phyloP scores from a whole-genome alignment of 108 stramenopile species.

The Cafeteria roenbergensis region DNA sequence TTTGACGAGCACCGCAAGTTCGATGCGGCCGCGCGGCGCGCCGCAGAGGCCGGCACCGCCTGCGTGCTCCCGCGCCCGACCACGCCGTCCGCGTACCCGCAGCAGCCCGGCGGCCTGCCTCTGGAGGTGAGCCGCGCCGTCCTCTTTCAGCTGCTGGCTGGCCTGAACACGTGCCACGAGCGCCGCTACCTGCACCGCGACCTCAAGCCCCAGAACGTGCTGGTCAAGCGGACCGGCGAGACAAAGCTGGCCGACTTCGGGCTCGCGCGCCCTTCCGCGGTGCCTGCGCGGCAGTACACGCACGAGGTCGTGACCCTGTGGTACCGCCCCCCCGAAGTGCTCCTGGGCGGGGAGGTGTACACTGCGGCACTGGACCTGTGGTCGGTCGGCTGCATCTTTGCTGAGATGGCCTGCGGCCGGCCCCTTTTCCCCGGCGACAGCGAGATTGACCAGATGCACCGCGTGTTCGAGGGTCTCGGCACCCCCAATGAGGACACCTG shows the following conservation, averaged over 20 bases:
- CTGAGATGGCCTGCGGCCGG: conserved; percentile 86
- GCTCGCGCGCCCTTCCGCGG: conserved; percentile 66
- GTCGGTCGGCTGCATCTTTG: conserved; percentile 88
- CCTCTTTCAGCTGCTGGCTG: conserved; percentile 65
- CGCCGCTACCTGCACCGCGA: conserved; percentile 87
- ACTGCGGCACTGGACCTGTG: conserved; percentile 83
- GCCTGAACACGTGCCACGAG: conserved; percentile 84
- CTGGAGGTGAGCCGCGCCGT: conserved; percentile 32
- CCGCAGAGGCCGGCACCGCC: neutral
- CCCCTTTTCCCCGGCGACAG: conserved; percentile 91
- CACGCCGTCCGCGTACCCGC: conserved; percentile 5
- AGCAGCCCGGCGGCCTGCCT: neutral
- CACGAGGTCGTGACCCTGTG: conserved; percentile 95
- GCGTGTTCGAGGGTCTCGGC: conserved; percentile 85
- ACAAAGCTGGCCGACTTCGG: conserved; percentile 97
- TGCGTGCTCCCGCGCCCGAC: too few species aligned
- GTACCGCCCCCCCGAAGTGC: conserved; percentile 93
- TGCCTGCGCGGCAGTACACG: conserved; percentile 50
- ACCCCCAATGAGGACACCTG: conserved; percentile 78
- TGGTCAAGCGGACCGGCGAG: conserved; percentile 71
- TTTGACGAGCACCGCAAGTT: conserved; percentile 63
- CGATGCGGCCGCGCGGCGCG: too few species aligned
- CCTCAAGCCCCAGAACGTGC: conserved; percentile 92
- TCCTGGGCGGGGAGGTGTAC: conserved; percentile 74
- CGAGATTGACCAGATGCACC: conserved; percentile 92